Conservation (phyloP, 164 flowering plant species). For the Echeveria elegans region DNA sequence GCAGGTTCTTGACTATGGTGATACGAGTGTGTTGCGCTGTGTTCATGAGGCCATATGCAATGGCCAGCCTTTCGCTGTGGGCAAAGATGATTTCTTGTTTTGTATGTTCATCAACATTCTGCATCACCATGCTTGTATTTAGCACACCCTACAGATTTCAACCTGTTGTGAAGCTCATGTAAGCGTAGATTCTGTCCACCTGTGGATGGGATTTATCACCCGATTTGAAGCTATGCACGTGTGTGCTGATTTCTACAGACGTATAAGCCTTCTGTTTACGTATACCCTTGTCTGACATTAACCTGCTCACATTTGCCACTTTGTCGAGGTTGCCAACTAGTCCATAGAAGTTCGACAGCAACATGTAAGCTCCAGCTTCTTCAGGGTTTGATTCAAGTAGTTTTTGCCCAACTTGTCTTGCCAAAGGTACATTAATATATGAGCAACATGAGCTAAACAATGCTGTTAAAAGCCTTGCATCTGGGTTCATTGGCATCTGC, state of each 20-base stretch:
- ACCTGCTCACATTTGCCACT: conserved; percentile 29
- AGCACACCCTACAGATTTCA: conserved; percentile 29
- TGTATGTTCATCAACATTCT: conserved; percentile 25
- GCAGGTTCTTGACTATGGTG: conserved; percentile 34
- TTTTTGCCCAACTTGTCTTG: conserved; percentile 21
- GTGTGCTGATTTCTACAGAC: conserved; percentile 33
- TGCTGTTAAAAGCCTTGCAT: conserved; percentile 30
- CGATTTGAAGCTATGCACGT: conserved; percentile 36
- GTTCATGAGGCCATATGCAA: conserved; percentile 33
- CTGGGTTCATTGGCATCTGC: conserved; percentile 36
- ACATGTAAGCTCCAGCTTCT: conserved; percentile 34
- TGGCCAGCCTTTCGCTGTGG: conserved; percentile 43
- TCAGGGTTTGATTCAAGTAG: conserved; percentile 26
- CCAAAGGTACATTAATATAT: conserved; percentile 23
- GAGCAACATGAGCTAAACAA: conserved; percentile 33
- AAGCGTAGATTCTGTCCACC: conserved; percentile 17
- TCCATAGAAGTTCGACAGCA: conserved; percentile 39
- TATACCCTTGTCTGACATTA: conserved; percentile 33
- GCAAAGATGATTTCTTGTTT: conserved; percentile 33
- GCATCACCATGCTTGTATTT: conserved; percentile 29
- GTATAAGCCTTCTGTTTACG: conserved; percentile 39
- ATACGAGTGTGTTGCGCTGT: conserved; percentile 22
- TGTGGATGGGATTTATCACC: conserved; percentile 37
- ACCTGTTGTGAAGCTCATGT: conserved; percentile 19
- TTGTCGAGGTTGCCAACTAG: conserved; percentile 28